Conservation (phyloP, 805 yeast species). For the Hanseniaspora thailandica region DNA sequence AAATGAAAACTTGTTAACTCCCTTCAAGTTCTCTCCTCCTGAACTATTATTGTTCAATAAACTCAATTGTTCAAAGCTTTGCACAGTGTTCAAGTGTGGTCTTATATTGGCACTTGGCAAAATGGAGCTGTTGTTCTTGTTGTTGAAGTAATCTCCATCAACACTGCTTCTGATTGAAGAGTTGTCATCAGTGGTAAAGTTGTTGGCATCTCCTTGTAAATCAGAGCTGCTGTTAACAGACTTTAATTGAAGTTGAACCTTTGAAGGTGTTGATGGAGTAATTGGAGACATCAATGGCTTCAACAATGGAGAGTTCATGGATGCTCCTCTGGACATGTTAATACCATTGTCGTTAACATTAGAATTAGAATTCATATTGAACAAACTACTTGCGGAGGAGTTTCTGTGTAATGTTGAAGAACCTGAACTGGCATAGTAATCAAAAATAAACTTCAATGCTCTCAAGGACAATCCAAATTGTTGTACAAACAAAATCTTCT, state of each 20-base stretch:
- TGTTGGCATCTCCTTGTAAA: background rate
- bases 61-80: conserved; percentile 14
- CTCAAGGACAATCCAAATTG: conserved; percentile 46
- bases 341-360: background rate
- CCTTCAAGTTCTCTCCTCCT: conserved; percentile 12
- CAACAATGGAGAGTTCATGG: conserved; percentile 3
- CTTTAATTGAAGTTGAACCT: conserved; percentile 15
- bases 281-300: conserved; percentile 7
- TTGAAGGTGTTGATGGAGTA: conserved; percentile 13
- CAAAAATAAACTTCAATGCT: conserved; percentile 44
- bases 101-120: conserved; percentile 1
- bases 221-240: conserved; percentile 5
- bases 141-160: conserved; percentile 18
- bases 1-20: conserved; percentile 28
- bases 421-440: conserved; percentile 24
- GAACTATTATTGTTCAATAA: conserved; percentile 14
- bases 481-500: conserved; percentile 60
- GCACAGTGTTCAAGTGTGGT: conserved; percentile 15
- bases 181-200: background rate
- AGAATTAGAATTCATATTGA: background rate
- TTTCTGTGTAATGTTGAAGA: conserved; percentile 4
- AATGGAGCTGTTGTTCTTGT: conserved; percentile 9
- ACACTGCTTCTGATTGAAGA: background rate
- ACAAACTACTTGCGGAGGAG: background rate
- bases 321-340: conserved; percentile 13